Evolutionary conservation across 768 basidiomycete species (phyloP), one percentile per base, ranked within the genome.

Genomic region (Kwoniella sp.): DNA sequence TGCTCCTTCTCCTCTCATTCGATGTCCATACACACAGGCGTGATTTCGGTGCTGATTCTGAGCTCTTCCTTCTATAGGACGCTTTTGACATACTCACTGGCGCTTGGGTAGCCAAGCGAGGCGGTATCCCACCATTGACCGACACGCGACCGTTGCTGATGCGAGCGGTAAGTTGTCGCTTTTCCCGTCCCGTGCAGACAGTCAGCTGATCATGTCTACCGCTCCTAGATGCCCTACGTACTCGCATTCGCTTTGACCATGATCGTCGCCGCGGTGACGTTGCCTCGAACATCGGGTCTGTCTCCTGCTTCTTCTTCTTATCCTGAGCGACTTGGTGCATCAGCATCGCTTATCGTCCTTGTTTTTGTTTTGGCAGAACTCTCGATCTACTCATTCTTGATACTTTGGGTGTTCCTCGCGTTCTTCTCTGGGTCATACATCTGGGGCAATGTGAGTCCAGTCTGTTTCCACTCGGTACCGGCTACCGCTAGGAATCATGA

Each of bases 71-170:
- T n/a, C n/a, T n/a, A n/a, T 73, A 93, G 88, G 96, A 99, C 81
- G 93, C 91, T 9, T 96, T 90, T 76, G 96, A 99, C 79, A 85
- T 99, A 63, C 84, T 99, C 66, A 93, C 93, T 25, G 96, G 96
- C 2, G 84, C 85, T 8, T 99, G 93, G 92, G 84, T 87, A 34
- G 91, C 94, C n/a, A 85, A 87, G 68, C 88, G 87, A 41, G 86
- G 88, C 11, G 84, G 89, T 12, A 81, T 89, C 69, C 88, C 90
- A 66, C 83, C 92, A 66, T 83, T 95, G 53, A 83, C 86, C 20
- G 93, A 97, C 77, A 83, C 84, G 53, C 85, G 93, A 58, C 91
- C 94, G n/a, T 81, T 95, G 68, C 76, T 90, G 59, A 88, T 89
- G 72, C 90, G 91, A 76, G 88, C 92, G 38, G 93, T 95, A 75